Evolutionary conservation across 805 yeast genomes (phyloP), one percentile per base, ranked within the genome.

Genomic region (Sporopachydermia quercuum): DNA sequence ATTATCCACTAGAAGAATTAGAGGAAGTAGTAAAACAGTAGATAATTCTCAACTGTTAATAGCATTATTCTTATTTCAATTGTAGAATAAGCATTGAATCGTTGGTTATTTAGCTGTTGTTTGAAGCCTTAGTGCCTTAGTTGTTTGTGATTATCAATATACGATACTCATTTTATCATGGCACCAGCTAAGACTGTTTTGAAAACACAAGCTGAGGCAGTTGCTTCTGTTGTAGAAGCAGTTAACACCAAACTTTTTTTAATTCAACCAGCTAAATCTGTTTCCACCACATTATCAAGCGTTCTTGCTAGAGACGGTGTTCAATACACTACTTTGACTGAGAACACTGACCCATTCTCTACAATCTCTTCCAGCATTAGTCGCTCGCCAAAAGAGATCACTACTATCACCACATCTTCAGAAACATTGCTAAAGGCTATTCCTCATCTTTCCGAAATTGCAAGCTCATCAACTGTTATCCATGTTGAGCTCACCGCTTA

Each of bases 391-490:
- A 52, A 47, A 2, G 51, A 53, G 14, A 42, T 61, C 19, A 54
- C 67, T 8, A 57, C 81, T 3, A 63, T 82, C 16, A 60, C 71
- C 39, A 62, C 80, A 2, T 62, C 67, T 42, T 76, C 83, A 16
- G 39, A 52, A 3, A 64, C 76, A 4, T 53, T 84, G 14, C 62
- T 82, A 44, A 63, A 66, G 34, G 68, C 72, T 42, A 62, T 85
- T 40, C 85, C 93, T 13, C 66, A 66, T 40, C 62, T 85, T 37
- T 48, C 55, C 35, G 49, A 52, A 42, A 61, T 74, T 48, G 48
- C 56, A 5, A 44, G 47, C 18, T 45, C 53, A 15, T 61, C 72
- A 1, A 65, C 71, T 18, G 77, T 79, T n/a, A 57, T 80, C 40
- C 81, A 77, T 50, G 74, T 76, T 30, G 71, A 73, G 43, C 55